phyloP scores from a whole-genome alignment of 2,329 filamentous ascomycete species.

The Sclerotinia trifoliorum region DNA sequence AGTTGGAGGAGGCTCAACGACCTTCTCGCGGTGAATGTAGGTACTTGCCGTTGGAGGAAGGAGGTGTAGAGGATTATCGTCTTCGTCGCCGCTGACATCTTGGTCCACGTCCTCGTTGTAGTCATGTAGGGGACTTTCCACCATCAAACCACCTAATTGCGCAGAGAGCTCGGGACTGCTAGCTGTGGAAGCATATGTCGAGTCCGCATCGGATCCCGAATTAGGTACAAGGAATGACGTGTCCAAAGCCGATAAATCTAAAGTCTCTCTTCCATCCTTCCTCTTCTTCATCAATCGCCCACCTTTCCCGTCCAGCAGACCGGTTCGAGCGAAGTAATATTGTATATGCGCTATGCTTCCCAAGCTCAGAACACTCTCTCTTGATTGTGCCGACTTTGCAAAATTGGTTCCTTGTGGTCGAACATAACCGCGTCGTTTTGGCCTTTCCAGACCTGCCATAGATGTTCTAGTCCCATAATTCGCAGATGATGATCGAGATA shows the following conservation, averaged over 20 bases:
- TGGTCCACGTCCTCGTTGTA: constrained; percentile 49
- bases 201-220: constrained; percentile 53
- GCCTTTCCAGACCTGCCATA: constrained; percentile 41
- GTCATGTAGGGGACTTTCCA: constrained; percentile 44
- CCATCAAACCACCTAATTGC: constrained; percentile 38
- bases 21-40: constrained; percentile 81
- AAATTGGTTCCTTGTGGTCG: constrained; percentile 56
- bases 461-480: constrained; percentile 51
- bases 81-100: constrained; percentile 53
- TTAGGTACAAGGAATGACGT: constrained; percentile 45
- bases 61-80: constrained; percentile 67
- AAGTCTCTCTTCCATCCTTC: constrained; percentile 48
- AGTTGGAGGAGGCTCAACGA: constrained; percentile 79
- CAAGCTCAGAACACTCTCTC: constrained; percentile 93
- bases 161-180: constrained; percentile 57
- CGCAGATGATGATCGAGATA: constrained; percentile 62
- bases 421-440: constrained; percentile 44
- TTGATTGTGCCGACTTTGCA: constrained; percentile 81
- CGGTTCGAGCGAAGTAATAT: constrained; percentile 96
- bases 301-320: constrained; percentile 88
- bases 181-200: constrained; percentile 58
- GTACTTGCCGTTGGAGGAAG: constrained; percentile 97
- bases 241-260: constrained; percentile 58
- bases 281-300: constrained; percentile 77
- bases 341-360: constrained; percentile 97